Conservation (phyloP, 2,329 filamentous ascomycete genomes). For the Sordariomycetes sp. region DNA sequence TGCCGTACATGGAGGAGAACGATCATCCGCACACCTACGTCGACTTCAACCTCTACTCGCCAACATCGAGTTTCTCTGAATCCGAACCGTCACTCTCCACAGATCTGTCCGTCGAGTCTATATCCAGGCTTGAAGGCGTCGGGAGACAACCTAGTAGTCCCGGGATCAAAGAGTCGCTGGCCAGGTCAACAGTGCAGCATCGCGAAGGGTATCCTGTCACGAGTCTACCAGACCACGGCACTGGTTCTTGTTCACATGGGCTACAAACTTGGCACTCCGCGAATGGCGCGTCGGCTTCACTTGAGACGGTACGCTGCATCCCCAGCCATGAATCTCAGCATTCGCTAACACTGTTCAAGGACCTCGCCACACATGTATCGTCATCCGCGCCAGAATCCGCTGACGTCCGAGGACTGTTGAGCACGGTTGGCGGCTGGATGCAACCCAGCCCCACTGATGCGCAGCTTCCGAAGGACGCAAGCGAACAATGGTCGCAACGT, state of each 20-base stretch:
- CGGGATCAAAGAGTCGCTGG: background rate
- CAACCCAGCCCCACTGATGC: too few species aligned
- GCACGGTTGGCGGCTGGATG: too few species aligned
- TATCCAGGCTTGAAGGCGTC: background rate
- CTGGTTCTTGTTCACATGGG: background rate
- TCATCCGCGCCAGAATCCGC: too few species aligned
- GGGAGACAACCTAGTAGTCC: background rate
- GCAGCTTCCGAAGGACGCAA: too few species aligned
- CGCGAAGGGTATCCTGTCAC: background rate
- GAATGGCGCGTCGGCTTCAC: background rate
- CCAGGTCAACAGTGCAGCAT: background rate
- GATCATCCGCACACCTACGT: conserved; percentile 25
- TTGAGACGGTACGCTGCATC: background rate
- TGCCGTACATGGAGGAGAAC: conserved; percentile 28
- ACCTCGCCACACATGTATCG: too few species aligned
- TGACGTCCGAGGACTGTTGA: too few species aligned
- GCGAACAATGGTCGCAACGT: too few species aligned
- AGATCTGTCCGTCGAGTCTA: background rate
- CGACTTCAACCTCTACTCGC: conserved; percentile 47
- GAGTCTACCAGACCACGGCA: background rate
- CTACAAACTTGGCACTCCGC: background rate
- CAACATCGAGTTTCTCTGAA: conserved; percentile 33
- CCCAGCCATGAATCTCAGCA: background rate
- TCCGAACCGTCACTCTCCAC: conserved; percentile 24
- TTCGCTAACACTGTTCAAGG: background rate